phyloP scores from a whole-genome alignment of 352 stramenopile genomes.

The Phytophthora constricta region DNA sequence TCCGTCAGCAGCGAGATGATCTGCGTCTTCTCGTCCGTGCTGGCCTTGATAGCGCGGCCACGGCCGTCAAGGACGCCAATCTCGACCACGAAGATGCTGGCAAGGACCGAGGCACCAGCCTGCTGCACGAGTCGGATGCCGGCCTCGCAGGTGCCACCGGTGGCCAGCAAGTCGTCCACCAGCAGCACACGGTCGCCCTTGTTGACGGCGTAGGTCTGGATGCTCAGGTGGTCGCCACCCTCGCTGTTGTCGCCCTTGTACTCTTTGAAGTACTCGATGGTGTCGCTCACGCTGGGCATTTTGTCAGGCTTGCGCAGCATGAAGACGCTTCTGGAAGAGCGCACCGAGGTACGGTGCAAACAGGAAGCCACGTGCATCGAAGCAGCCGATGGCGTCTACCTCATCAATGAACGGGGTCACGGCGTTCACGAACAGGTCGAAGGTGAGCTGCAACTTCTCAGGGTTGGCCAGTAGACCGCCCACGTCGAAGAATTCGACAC shows the following conservation, averaged over 20 bases:
- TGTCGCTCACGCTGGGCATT: constrained; percentile 95
- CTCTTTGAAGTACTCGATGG: constrained; percentile 94
- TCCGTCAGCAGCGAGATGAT: constrained; percentile 78
- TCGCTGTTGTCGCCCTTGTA: constrained; percentile 89
- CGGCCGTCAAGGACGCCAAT: constrained; percentile 75
- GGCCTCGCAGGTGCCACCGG: constrained; percentile 93
- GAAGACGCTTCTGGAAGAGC: constrained; percentile 97
- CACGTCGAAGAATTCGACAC: constrained; percentile 98
- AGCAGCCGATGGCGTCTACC: constrained; percentile 88
- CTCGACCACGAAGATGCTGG: constrained; percentile 96
- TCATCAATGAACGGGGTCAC: constrained; percentile 57
- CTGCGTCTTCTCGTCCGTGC: constrained; percentile 37
- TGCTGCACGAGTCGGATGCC: constrained; percentile 89
- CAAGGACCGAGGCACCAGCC: constrained; percentile 86
- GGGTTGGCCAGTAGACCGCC: constrained; percentile 93
- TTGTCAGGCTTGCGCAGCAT: constrained; percentile 99
- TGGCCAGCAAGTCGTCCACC: constrained; percentile 98
- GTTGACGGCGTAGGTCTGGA: constrained; percentile 81
- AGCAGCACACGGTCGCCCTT: constrained; percentile 93
- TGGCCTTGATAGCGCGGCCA: constrained; percentile 49
- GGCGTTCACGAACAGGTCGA: constrained; percentile 93
- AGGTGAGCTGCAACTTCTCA: constrained; percentile 87
- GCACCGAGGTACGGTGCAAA: constrained; percentile 95
- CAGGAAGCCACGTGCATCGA: constrained; percentile 98
- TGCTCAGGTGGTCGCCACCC: constrained; percentile 87